Evolutionary conservation across 306 rosid species (phyloP), one percentile per base, ranked within the genome.

Genomic region (Quercus mongolica): DNA sequence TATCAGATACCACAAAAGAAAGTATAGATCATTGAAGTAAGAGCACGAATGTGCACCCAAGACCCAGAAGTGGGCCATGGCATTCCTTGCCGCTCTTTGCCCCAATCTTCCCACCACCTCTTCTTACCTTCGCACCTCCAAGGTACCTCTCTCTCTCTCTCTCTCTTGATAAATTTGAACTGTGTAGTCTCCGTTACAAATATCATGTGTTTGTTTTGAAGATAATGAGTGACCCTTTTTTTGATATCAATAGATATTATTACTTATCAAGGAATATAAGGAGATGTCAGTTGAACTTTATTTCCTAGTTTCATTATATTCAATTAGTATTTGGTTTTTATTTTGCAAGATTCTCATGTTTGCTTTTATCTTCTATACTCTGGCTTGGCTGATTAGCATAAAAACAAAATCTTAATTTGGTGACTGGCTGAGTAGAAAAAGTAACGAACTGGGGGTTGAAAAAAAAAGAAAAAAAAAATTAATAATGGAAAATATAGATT

Each of bases 51-150:
- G 82, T 84, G 62, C 79, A 18, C 51, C 80, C 69, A 68, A 9
- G 44, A 25, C 80, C 69, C 74, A 9, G 28, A 44, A 72, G 56
- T 76, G 38, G 44, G 11, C 78, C 72, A 94, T 92, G 98, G 91
- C 95, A 76, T 90, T 84, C 83, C 85, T 89, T 14, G 84, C 89
- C 41, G 72, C 90, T 44, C 65, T 83, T 78, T 87, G 88, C 72
- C 76, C 86, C 61, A 69, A 38, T 80, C 51, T 90, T 75, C 69
- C 81, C 19, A 26, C 80, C 76, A 21, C 90, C 25, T 86, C 84
- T 78, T 90, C 90, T 76, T 85, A 67, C 15, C 73, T 58, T 70
- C 58, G 35, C 46, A 2, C 11, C 82, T 80, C 80, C 78, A 68
- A 82, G 92, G 90, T 89, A 21, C 0, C 80, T 74, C 52, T 74